Conservation (phyloP, 768 basidiomycete species). For the Clitopilus hobsonii region DNA sequence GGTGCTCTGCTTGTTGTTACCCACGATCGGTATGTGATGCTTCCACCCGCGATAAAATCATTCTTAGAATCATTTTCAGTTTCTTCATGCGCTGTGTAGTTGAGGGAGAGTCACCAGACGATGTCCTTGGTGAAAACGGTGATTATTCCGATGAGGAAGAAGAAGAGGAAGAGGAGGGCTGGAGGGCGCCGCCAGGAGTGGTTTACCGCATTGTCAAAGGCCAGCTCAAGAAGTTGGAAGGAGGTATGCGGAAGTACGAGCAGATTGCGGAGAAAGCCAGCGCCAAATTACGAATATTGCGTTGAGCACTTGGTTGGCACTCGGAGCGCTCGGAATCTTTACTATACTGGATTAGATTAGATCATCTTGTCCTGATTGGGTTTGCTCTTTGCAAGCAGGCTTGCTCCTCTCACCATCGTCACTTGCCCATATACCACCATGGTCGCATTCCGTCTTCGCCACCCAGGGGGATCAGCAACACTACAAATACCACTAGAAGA, state of each 20-base stretch:
- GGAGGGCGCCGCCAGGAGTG: slow-evolving; percentile 16
- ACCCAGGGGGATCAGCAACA: slow-evolving; percentile 80
- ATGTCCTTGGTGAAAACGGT: slow-evolving; percentile 8
- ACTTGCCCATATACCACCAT: slow-evolving; percentile 27
- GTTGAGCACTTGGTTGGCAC: no score
- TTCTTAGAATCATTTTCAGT: slow-evolving; percentile 4
- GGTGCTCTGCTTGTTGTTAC: slow-evolving; percentile 63
- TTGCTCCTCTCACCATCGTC: neutral
- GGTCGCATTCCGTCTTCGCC: slow-evolving; percentile 75
- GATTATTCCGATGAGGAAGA: slow-evolving; percentile 13
- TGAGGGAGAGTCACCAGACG: slow-evolving; percentile 18
- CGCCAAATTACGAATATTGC: slow-evolving; percentile 1
- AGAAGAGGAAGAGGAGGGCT: slow-evolving; percentile 6
- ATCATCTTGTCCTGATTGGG: slow-evolving; percentile 1
- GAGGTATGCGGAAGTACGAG: slow-evolving; percentile 20
- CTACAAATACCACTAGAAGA: slow-evolving; percentile 60
- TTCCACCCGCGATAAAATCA: neutral
- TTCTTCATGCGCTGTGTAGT: slow-evolving; percentile 24
- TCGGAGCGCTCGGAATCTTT: no score
- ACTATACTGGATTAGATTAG: slow-evolving; percentile 13
- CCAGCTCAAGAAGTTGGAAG: slow-evolving; percentile 16
- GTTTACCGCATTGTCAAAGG: slow-evolving; percentile 18
- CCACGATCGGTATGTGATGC: slow-evolving; percentile 37
- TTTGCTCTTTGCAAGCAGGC: slow-evolving; percentile 5
- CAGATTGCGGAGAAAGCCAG: slow-evolving; percentile 15